Base-by-base conservation (phyloP, 306 rosid genomes). In the Acacia acuminata region DNA sequence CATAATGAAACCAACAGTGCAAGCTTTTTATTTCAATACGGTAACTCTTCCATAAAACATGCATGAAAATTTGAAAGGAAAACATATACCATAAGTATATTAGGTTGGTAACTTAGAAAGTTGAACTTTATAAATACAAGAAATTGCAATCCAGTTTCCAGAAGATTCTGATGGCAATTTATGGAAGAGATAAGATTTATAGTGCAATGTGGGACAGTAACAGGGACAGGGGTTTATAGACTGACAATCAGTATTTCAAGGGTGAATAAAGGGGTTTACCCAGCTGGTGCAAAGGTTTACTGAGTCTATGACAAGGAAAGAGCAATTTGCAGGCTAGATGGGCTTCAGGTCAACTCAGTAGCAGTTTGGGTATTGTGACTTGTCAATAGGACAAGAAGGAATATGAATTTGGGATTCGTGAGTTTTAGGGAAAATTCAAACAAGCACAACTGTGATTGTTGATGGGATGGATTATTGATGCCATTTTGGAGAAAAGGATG, bases 1-100 rank as follows among this genome's bases (percentile, higher is more conserved):
- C 42, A 63, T 40, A 69, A 42, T 80, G 66, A 58, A 27, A 63
- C 53, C 82, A 72, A 47, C 64, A 44, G 73, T 30, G 71, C 53
- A 78, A 61, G 19, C 40, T 24, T 44, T 71, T 17, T 56, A 24
- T 53, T 17, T 34, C 38, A 11, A 6, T 38, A 53, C 14, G 38
- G 68, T 22, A 55, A 56, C 34, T 20, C 78, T 17, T n/a, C 17
- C 8, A 27, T 17, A 53, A 27, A 55, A 55, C 47, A 53, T 36
- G 40, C 40, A n/a, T 2, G 4, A 53, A 51, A 56, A 32, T 55
- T 36, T 10, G 30, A 17, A 34, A 55, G 7, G 20, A n/a, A 75
- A 53, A 24, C 25, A 60, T 17, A 50, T 17, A 56, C 51, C 69
- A 50, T 34, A 27, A 58, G 32, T 58, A 58, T 58, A 58, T 58